Conservation (phyloP, 306 rosid genomes). For the Cajanus cajan region DNA sequence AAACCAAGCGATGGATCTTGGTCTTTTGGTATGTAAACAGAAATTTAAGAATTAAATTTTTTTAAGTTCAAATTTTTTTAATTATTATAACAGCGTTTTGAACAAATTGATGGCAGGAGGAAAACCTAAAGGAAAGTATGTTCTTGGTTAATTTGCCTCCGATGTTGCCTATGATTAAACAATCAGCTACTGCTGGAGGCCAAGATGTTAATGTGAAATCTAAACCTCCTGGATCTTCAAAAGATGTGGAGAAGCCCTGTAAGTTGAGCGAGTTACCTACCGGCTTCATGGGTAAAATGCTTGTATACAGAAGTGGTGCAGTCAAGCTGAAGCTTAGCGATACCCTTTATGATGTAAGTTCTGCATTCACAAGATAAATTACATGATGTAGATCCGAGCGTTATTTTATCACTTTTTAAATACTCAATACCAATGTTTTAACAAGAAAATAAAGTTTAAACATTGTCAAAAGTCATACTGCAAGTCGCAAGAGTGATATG, state of each 20-base stretch:
- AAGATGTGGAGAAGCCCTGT: constrained; percentile 30
- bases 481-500: neutral
- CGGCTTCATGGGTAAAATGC: constrained; percentile 84
- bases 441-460: neutral
- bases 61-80: neutral
- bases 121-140: constrained; percentile 57
- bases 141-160: constrained; percentile 64
- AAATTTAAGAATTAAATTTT: neutral
- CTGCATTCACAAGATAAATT: constrained; percentile 13
- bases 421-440: neutral
- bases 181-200: constrained; percentile 30
- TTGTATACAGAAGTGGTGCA: constrained; percentile 75
- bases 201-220: constrained; percentile 33
- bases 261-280: constrained; percentile 55
- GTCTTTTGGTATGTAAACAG: constrained; percentile 55
- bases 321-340: constrained; percentile 78
- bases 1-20: constrained; percentile 60
- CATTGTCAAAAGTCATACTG: neutral
- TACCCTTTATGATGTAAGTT: constrained; percentile 77
- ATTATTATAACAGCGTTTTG: constrained; percentile 22
- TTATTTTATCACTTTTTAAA: neutral
- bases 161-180: constrained; percentile 46
- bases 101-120: constrained; percentile 59
- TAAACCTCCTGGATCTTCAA: constrained; percentile 23
- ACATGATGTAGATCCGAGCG: neutral